A percentile compares a stretch with the other conserved stretches of the same genome.
Evolutionary conservation across 2,329 filamentous ascomycete species (phyloP).

Genomic region (Sporothrix brunneoviolacea): DNA sequence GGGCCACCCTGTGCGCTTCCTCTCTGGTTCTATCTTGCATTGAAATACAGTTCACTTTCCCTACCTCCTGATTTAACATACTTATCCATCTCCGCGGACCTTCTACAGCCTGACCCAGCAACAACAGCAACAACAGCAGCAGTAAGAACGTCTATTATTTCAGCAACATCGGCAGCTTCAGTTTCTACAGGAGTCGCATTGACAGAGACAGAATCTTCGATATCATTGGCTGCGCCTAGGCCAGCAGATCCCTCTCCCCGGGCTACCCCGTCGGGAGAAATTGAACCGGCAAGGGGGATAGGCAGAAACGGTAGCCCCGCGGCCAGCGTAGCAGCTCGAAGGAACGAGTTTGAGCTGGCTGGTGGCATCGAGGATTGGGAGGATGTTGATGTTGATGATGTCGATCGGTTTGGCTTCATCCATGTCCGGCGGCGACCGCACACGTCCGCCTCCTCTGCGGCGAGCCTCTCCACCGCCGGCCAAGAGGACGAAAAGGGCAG

Average conservation of each 20-base stretch:
- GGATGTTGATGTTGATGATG: conserved; percentile 52
- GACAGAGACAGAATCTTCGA: conserved; percentile 6
- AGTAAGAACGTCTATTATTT: neutral
- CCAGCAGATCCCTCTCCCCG: neutral
- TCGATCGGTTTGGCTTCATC: conserved; percentile 66
- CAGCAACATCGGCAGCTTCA: conserved; percentile 6
- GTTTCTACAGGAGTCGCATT: conserved; percentile 2
- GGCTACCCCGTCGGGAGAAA: neutral
- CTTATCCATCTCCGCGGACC: neutral
- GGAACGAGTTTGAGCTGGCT: conserved; percentile 41
- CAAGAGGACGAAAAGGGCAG: conserved; percentile 22
- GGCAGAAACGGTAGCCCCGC: no score
- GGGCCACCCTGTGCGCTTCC: neutral
- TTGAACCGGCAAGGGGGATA: neutral
- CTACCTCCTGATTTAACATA: neutral
- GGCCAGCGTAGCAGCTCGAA: no score
- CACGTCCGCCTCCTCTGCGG: conserved; percentile 20
- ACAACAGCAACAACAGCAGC: neutral
- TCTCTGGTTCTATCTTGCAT: no score
- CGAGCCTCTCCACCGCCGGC: no score
- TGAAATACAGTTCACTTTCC: neutral
- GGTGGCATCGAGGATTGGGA: conserved; percentile 63
- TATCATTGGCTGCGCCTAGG: neutral
- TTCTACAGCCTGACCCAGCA: neutral
- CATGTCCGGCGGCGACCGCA: conserved; percentile 37